Evolutionary conservation across 2,329 filamentous ascomycete species (phyloP).

Genomic region (Xylariaceae sp.): DNA sequence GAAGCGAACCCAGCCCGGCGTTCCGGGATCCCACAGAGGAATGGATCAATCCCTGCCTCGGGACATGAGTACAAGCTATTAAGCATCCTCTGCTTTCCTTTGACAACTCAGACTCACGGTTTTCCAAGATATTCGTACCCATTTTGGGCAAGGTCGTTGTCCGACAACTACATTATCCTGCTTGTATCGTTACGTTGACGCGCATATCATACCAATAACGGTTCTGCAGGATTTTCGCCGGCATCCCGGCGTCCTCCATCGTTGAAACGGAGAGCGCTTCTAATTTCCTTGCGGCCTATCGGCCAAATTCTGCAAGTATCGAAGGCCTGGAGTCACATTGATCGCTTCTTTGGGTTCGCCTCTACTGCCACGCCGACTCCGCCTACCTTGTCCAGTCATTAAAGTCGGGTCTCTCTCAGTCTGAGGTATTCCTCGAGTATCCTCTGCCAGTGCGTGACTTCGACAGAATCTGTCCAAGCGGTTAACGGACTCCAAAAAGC

Average conservation of each 20-base stretch:
- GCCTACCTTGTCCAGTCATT: neutral
- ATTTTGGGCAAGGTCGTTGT: constrained; percentile 16
- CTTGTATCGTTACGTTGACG: constrained; percentile 12
- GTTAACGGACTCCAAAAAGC: too few relatives aligned
- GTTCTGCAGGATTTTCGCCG: constrained; percentile 12
- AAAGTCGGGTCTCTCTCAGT: neutral
- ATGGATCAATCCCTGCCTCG: constrained; percentile 14
- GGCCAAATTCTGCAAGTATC: constrained; percentile 13
- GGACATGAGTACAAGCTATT: constrained; percentile 3
- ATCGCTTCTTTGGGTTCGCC: constrained; percentile 5
- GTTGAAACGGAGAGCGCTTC: constrained; percentile 10
- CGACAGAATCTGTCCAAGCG: too few relatives aligned
- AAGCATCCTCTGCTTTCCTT: constrained; percentile 6
- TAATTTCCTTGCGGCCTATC: constrained; percentile 11
- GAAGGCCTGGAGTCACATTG: constrained; percentile 16
- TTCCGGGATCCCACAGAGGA: constrained; percentile 14
- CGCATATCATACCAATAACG: constrained; percentile 11
- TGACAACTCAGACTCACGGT: constrained; percentile 9
- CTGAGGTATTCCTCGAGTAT: constrained; percentile 15
- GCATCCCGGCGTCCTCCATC: constrained; percentile 16
- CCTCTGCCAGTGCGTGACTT: constrained; percentile 12
- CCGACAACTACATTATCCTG: constrained; percentile 12
- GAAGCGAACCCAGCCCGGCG: constrained; percentile 13
- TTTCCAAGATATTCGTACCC: constrained; percentile 12
- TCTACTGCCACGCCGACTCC: constrained; percentile 8